Percentiles rank a stretch among this genome's conserved stretches.
Evolutionary conservation across 352 stramenopile species (phyloP).

Genomic region (Phytophthora vignae): DNA sequence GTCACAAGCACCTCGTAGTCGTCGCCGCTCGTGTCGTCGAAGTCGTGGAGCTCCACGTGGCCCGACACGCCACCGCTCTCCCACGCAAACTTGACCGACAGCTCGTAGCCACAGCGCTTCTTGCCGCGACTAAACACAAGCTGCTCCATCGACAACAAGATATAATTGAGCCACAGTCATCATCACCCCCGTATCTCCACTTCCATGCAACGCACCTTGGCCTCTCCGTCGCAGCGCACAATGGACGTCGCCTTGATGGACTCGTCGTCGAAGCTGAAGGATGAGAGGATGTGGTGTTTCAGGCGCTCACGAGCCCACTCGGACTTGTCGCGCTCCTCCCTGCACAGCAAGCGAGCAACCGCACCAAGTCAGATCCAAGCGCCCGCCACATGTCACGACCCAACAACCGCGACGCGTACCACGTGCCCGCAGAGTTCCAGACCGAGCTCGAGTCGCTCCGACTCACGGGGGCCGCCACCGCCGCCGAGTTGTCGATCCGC

Average conservation of each 20-base stretch:
- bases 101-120: constrained; percentile 88
- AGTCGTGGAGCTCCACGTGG: constrained; percentile 84
- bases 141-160: constrained; percentile 28
- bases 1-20: constrained; percentile 82
- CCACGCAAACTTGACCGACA: constrained; percentile 87
- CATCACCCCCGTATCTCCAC: not conserved
- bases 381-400: not conserved
- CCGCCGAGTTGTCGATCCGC: constrained; percentile 59
- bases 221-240: constrained; percentile 76
- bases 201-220: constrained; percentile 60
- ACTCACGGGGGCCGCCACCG: constrained; percentile 18
- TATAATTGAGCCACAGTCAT: not conserved
- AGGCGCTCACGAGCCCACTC: constrained; percentile 79
- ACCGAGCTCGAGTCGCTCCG: constrained; percentile 61
- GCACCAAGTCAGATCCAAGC: constrained; percentile 7
- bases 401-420: constrained; percentile 45
- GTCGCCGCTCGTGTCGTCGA: constrained; percentile 85
- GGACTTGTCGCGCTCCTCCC: constrained; percentile 87
- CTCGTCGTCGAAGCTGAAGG: constrained; percentile 66
- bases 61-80: constrained; percentile 57
- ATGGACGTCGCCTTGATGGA: constrained; percentile 72
- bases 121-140: constrained; percentile 85
- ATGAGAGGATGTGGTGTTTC: constrained; percentile 72
- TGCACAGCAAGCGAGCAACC: constrained; percentile 13
- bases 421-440: constrained; percentile 85